Conservation (phyloP, 1,284 basidiomycete genomes). For the Peniophora sp. region DNA sequence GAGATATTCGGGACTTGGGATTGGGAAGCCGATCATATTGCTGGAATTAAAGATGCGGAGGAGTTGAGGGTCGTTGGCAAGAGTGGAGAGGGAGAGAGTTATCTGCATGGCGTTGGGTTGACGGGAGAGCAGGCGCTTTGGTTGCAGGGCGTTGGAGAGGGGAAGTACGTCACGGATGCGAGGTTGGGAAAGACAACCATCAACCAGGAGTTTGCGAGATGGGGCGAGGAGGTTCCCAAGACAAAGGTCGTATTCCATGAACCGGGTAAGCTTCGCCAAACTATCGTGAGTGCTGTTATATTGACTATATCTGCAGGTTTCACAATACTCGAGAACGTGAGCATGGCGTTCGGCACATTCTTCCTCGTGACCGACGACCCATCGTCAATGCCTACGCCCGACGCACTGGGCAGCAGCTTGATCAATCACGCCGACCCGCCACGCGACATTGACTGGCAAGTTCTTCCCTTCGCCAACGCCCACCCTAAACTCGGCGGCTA, state of each 20-base stretch:
- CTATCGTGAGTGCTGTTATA: neutral
- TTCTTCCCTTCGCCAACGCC: slow-evolving; percentile 17
- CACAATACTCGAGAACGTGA: slow-evolving; percentile 73
- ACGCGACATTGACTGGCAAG: slow-evolving; percentile 53
- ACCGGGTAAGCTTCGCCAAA: slow-evolving; percentile 36
- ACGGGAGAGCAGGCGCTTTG: slow-evolving; percentile 23
- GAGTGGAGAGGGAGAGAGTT: slow-evolving; percentile 11
- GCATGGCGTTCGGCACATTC: slow-evolving; percentile 59
- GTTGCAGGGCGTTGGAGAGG: slow-evolving; percentile 23
- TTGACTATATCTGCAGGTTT: slow-evolving; percentile 43
- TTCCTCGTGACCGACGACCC: slow-evolving; percentile 60
- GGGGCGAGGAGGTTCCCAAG: slow-evolving; percentile 44
- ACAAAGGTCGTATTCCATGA: slow-evolving; percentile 48
- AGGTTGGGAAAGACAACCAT: slow-evolving; percentile 27
- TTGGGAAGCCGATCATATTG: slow-evolving; percentile 52
- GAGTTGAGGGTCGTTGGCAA: slow-evolving; percentile 6
- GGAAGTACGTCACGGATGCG: slow-evolving; percentile 15
- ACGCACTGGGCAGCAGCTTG: slow-evolving; percentile 39
- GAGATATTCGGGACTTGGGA: slow-evolving; percentile 60
- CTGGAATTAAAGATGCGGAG: slow-evolving; percentile 27
- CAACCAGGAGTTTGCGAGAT: slow-evolving; percentile 42
- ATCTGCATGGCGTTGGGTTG: slow-evolving; percentile 21
- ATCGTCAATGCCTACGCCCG: slow-evolving; percentile 39
- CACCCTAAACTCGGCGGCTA: slow-evolving; percentile 17
- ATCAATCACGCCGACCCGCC: slow-evolving; percentile 31